phyloP scores from a whole-genome alignment of 2,329 filamentous ascomycete genomes.

The Ophiocordyceps sinensis region DNA sequence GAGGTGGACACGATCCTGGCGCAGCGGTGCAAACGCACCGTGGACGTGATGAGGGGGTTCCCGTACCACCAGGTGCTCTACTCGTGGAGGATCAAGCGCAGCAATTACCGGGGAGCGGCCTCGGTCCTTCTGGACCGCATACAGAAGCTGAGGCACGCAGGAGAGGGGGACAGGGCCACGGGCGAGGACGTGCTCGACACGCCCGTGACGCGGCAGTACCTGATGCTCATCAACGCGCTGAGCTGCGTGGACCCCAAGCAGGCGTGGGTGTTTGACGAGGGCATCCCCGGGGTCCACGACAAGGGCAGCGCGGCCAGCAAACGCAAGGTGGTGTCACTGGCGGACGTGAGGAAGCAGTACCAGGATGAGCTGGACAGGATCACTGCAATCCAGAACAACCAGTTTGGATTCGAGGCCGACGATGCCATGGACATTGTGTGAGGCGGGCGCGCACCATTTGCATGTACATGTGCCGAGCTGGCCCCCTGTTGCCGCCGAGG shows the following conservation, averaged over 20 bases:
- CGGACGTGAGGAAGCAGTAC: constrained; percentile 78
- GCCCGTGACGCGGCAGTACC: constrained; percentile 57
- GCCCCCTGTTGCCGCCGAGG: constrained; percentile 1
- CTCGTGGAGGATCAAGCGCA: constrained; percentile 71
- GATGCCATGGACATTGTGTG: constrained; percentile 39
- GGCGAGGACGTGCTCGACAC: constrained; percentile 46
- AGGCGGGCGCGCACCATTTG: constrained; percentile 3
- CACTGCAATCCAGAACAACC: constrained; percentile 73
- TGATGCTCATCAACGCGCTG: constrained; percentile 86
- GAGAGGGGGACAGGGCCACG: constrained; percentile 41
- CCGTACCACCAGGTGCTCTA: constrained; percentile 86
- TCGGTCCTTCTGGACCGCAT: constrained; percentile 48
- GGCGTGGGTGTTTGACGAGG: constrained; percentile 57
- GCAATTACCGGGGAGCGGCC: constrained; percentile 72
- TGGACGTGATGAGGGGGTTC: constrained; percentile 52
- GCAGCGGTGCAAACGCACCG: constrained; percentile 53
- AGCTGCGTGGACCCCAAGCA: constrained; percentile 67
- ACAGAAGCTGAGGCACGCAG: constrained; percentile 43
- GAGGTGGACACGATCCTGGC: constrained; percentile 68
- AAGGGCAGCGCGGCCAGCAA: constrained; percentile 23
- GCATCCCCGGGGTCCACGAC: constrained; percentile 9
- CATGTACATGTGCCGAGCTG: background rate
- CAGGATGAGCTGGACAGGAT: constrained; percentile 80
- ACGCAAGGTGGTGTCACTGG: constrained; percentile 70
- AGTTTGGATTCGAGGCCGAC: constrained; percentile 59